Evolutionary conservation across 2,329 filamentous ascomycete species (phyloP).

Genomic region (Xylaria sp.): DNA sequence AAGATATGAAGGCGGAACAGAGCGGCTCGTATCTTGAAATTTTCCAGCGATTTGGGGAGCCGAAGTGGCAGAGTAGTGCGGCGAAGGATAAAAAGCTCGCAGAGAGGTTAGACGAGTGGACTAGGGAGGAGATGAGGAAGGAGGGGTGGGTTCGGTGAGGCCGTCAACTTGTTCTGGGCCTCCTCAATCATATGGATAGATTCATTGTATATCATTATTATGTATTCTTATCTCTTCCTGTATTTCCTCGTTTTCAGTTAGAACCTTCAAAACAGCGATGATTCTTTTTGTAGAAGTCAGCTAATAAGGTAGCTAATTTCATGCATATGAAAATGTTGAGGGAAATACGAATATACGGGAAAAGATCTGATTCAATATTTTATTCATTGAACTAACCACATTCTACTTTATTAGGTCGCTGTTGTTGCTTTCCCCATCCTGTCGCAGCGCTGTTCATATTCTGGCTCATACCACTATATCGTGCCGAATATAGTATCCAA

Average conservation of each 20-base stretch:
- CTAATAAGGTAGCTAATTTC: too few relatives aligned
- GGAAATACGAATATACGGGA: too few relatives aligned
- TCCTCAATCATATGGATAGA: not conserved
- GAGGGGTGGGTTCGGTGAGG: constrained; percentile 45
- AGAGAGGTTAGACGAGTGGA: constrained; percentile 51
- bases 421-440: too few relatives aligned
- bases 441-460: too few relatives aligned
- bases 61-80: constrained; percentile 48
- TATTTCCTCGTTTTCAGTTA: not conserved
- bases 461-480: too few relatives aligned
- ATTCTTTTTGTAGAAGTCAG: too few relatives aligned
- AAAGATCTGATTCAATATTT: too few relatives aligned
- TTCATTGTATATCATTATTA: not conserved
- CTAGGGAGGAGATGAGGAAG: constrained; percentile 47
- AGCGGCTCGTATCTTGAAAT: constrained; percentile 52
- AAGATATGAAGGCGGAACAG: constrained; percentile 52
- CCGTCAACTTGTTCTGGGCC: not conserved
- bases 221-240: not conserved
- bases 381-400: too few relatives aligned
- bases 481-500: too few relatives aligned
- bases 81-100: constrained; percentile 51
- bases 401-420: too few relatives aligned
- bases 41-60: constrained; percentile 46
- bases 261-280: too few relatives aligned
- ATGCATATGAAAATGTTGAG: too few relatives aligned